Evolutionary conservation across 805 yeast species (phyloP).

Genomic region (Yarrowia osloensis): DNA sequence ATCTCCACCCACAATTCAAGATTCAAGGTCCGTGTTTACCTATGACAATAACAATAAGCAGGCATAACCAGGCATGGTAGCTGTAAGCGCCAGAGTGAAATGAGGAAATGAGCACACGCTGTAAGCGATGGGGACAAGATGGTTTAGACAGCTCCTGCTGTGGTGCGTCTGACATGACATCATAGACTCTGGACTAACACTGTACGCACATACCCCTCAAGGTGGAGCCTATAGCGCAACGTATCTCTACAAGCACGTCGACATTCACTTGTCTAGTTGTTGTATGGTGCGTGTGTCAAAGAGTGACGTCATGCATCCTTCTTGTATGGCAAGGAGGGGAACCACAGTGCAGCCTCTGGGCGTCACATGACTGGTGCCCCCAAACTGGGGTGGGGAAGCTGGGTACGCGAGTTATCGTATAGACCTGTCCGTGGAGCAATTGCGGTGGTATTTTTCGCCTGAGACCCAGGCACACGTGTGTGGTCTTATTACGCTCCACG

Average conservation of each 20-base stretch:
- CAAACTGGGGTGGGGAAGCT: not conserved
- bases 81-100: not conserved
- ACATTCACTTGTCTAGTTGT: not conserved
- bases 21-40: not conserved
- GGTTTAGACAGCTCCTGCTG: too few relatives aligned
- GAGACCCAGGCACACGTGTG: not conserved
- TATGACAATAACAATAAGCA: slow-evolving; percentile 11
- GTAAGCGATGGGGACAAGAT: too few relatives aligned
- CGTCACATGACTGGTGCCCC: slow-evolving; percentile 16
- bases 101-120: too few relatives aligned
- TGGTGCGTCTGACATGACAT: too few relatives aligned
- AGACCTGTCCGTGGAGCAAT: not conserved
- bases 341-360: not conserved
- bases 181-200: not conserved
- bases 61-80: slow-evolving; percentile 8
- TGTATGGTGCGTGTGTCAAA: not conserved
- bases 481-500: not conserved
- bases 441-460: not conserved
- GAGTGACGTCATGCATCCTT: not conserved
- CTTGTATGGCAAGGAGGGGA: not conserved
- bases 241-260: not conserved
- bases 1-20: too few relatives aligned
- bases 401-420: not conserved
- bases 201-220: not conserved
- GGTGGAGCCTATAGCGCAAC: not conserved